Evolutionary conservation across 805 yeast species (phyloP).

Genomic region (Metschnikowia dekortorum): DNA sequence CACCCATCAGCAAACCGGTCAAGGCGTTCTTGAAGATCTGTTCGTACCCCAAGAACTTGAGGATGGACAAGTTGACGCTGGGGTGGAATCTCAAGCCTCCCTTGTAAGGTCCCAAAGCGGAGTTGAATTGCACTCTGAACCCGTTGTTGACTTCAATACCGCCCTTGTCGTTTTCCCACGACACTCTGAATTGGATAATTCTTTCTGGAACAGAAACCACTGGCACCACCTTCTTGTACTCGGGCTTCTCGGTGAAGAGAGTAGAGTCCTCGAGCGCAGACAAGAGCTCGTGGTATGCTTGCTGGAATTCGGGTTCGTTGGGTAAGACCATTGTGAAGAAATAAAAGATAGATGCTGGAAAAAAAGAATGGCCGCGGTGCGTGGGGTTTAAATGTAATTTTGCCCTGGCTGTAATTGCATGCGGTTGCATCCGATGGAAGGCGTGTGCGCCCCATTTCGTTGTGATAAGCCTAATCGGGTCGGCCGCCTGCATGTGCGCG

Average conservation of each 20-base stretch:
- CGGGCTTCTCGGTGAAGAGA: constrained; percentile 82
- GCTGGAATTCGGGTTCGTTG: constrained; percentile 97
- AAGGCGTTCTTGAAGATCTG: constrained; percentile 98
- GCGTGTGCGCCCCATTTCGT: background rate
- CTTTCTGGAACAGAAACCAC: constrained; percentile 95
- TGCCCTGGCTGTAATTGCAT: background rate
- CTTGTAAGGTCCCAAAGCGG: constrained; percentile 98
- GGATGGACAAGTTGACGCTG: constrained; percentile 88
- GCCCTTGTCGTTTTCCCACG: constrained; percentile 96
- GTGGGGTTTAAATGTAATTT: background rate
- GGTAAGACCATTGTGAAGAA: constrained; percentile 61
- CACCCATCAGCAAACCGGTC: constrained; percentile 97
- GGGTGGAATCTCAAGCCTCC: constrained; percentile 99
- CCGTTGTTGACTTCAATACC: constrained; percentile 92
- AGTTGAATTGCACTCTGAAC: constrained; percentile 97
- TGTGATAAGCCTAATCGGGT: constrained; percentile 3
- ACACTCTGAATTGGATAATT: constrained; percentile 92
- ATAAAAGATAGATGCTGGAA: background rate
- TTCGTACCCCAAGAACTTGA: constrained; percentile 96
- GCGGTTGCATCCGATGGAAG: background rate
- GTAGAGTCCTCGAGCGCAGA: constrained; percentile 88
- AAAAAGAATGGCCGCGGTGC: background rate
- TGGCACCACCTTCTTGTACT: constrained; percentile 81
- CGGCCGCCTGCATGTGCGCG: background rate
- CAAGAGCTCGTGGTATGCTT: constrained; percentile 92